These are phyloP conservation scores for Tricholoma saponaceum DNA, from an alignment of 768 basidiomycete genomes.

Conservation along the genomic window DNA sequence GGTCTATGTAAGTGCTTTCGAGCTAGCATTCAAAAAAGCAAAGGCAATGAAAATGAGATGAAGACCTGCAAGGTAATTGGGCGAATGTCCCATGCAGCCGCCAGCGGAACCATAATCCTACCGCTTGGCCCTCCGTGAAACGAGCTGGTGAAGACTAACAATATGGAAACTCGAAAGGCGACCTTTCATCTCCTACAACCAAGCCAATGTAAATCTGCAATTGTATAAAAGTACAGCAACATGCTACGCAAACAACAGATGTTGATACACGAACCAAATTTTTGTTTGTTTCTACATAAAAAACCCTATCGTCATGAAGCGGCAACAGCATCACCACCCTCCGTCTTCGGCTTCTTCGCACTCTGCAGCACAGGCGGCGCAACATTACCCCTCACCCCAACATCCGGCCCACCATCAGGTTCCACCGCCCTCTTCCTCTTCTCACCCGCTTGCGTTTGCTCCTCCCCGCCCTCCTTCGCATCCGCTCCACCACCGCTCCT, in stretches of 20 bases:
- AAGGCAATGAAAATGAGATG: too few species aligned
- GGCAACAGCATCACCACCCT: conserved; percentile 22
- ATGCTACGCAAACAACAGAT: not conserved
- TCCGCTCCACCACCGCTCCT: conserved; percentile 12
- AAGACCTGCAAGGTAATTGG: too few species aligned
- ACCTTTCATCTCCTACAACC: too few species aligned
- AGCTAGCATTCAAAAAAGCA: too few species aligned
- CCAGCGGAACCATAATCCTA: too few species aligned
- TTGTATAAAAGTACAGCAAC: conserved; percentile 10
- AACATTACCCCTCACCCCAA: conserved; percentile 57
- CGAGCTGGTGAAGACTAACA: too few species aligned
- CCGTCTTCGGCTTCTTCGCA: conserved; percentile 43
- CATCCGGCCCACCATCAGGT: conserved; percentile 72
- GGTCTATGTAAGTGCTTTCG: too few species aligned
- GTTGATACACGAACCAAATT: not conserved
- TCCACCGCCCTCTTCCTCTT: conserved; percentile 77
- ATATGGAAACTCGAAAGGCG: too few species aligned
- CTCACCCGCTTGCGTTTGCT: conserved; percentile 47
- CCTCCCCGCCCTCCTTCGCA: conserved; percentile 35
- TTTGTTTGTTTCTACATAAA: not conserved
- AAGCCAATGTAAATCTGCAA: too few species aligned
- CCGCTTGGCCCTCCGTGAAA: too few species aligned
- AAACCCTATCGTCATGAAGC: conserved; percentile 12
- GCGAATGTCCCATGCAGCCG: too few species aligned
- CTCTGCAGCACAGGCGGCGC: conserved; percentile 50